A percentile compares a stretch with the other conserved stretches of the same genome.
phyloP scores from a whole-genome alignment of 75 land plant genomes.

The Sequoia sempervirens region DNA sequence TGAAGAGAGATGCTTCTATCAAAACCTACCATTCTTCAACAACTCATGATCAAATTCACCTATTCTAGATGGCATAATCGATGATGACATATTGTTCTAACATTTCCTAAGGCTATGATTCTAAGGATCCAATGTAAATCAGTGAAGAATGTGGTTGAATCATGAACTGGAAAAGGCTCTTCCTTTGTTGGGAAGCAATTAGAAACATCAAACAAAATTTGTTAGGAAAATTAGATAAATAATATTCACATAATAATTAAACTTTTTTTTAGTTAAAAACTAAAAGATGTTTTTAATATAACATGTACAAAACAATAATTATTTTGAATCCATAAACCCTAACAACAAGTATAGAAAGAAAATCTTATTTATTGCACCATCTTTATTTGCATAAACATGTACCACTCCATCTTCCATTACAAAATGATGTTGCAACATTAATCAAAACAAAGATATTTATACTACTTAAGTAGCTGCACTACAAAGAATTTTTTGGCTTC shows the following conservation, averaged over 20 bases:
- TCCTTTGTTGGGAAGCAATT: slow-evolving; percentile 47
- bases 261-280: background rate
- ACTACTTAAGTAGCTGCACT: too few species aligned
- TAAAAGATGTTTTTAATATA: background rate
- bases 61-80: slow-evolving; percentile 83
- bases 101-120: slow-evolving; percentile 79
- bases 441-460: too few species aligned
- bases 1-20: background rate
- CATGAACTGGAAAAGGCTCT: slow-evolving; percentile 74
- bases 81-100: slow-evolving; percentile 83
- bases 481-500: too few species aligned
- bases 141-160: slow-evolving; percentile 96
- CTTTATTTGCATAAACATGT: too few species aligned
- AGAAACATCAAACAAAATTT: background rate
- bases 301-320: background rate
- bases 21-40: background rate
- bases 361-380: too few species aligned
- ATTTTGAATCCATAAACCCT: too few species aligned
- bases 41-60: slow-evolving; percentile 18
- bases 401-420: too few species aligned
- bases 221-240: slow-evolving; percentile 6
- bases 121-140: slow-evolving; percentile 84
- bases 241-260: background rate
- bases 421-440: too few species aligned
- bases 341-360: too few species aligned